Evolutionary conservation across 306 rosid species (phyloP).

Genomic region (Begonia masoniana): DNA sequence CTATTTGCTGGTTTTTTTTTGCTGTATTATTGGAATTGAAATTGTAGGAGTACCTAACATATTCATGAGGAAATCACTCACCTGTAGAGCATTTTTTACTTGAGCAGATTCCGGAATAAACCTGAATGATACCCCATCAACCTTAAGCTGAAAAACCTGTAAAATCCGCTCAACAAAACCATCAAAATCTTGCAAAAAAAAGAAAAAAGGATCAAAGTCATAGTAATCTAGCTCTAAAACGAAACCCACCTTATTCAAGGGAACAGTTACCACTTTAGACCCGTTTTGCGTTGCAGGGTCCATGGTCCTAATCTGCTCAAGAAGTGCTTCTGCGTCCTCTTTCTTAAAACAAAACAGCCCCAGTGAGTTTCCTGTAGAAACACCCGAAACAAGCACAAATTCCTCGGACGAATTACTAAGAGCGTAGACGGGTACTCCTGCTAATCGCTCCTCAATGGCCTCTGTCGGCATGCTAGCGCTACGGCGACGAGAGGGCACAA

Average conservation of each 20-base stretch:
- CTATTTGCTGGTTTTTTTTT: too few species aligned
- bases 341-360: conserved; percentile 81
- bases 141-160: conserved; percentile 84
- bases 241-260: conserved; percentile 58
- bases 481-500: conserved; percentile 4
- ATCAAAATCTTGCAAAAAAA: conserved; percentile 1
- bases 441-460: conserved; percentile 66
- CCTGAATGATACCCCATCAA: conserved; percentile 78
- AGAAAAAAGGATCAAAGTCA: not conserved
- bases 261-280: conserved; percentile 83
- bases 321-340: conserved; percentile 76
- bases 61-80: conserved; percentile 16
- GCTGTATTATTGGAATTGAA: too few species aligned
- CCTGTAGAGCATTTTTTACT: conserved; percentile 55
- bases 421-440: conserved; percentile 87
- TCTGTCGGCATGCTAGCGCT: conserved; percentile 31
- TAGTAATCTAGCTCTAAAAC: not conserved
- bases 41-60: too few species aligned
- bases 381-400: conserved; percentile 69
- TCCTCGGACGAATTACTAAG: conserved; percentile 73
- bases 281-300: conserved; percentile 52
- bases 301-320: conserved; percentile 40
- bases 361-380: conserved; percentile 41
- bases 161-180: not conserved
- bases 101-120: conserved; percentile 77